phyloP scores from a whole-genome alignment of 2,329 filamentous ascomycete genomes.

The Aureobasidium sp. region DNA sequence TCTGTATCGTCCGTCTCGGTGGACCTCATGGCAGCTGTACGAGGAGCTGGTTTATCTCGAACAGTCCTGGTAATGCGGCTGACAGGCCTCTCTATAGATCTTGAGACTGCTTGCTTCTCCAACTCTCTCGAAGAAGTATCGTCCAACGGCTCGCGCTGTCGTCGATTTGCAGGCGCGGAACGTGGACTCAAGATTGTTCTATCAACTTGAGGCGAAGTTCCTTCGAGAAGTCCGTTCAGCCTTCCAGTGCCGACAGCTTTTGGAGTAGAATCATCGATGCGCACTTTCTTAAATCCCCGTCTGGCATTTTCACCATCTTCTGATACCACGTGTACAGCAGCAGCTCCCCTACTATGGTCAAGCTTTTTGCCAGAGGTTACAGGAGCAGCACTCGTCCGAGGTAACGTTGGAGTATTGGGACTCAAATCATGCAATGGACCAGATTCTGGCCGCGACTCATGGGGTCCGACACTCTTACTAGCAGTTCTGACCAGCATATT shows the following conservation, averaged over 20 bases:
- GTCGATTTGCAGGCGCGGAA: neutral
- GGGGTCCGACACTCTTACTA: neutral
- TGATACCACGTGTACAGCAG: slow-evolving; percentile 12
- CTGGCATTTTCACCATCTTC: slow-evolving; percentile 13
- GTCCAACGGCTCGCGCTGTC: neutral
- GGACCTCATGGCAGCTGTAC: neutral
- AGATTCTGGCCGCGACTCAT: neutral
- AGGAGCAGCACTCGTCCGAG: slow-evolving; percentile 13
- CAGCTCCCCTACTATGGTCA: slow-evolving; percentile 8
- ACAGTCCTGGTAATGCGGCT: neutral
- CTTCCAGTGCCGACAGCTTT: slow-evolving; percentile 2
- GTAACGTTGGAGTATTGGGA: slow-evolving; percentile 19
- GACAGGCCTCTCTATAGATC: neutral
- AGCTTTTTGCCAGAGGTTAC: neutral
- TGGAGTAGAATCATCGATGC: neutral
- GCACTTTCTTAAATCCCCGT: slow-evolving; percentile 1
- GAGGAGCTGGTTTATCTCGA: slow-evolving; percentile 1
- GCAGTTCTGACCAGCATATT: neutral
- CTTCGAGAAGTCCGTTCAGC: neutral
- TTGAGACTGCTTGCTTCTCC: neutral
- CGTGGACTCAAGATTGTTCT: slow-evolving; percentile 13
- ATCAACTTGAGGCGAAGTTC: neutral
- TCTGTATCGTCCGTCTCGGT: slow-evolving; percentile 16
- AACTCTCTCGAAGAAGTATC: neutral
- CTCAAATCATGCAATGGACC: slow-evolving; percentile 20